Evolutionary conservation across 805 yeast genomes (phyloP).

Genomic region (Nakazawaea ambrosiae): DNA sequence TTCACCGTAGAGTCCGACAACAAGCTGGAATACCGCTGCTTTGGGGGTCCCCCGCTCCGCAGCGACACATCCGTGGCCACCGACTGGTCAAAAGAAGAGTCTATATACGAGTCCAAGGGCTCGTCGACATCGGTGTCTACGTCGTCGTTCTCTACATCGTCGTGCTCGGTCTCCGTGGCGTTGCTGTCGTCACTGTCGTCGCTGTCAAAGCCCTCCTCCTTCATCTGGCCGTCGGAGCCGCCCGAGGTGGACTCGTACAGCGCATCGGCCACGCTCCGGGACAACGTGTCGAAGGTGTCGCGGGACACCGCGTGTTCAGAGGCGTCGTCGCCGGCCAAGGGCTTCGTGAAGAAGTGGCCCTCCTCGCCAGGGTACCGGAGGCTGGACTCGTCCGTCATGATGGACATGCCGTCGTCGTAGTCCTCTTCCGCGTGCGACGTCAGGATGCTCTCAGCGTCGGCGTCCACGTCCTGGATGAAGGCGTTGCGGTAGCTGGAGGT

Average conservation of each 20-base stretch:
- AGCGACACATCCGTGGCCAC: slow-evolving; percentile 11
- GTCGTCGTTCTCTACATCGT: not conserved
- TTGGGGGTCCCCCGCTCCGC: too few species aligned
- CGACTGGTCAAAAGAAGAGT: not conserved
- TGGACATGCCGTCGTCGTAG: slow-evolving; percentile 14
- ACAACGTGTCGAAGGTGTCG: not conserved
- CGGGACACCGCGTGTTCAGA: not conserved
- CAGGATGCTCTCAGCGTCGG: slow-evolving; percentile 21
- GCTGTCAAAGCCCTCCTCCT: not conserved
- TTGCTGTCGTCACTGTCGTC: slow-evolving; percentile 9
- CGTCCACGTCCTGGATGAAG: slow-evolving; percentile 37
- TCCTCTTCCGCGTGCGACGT: slow-evolving; percentile 16
- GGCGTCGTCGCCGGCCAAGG: slow-evolving; percentile 1
- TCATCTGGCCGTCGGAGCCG: not conserved
- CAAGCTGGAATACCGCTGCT: not conserved
- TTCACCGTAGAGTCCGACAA: not conserved
- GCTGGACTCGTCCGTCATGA: slow-evolving; percentile 7
- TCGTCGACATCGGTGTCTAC: not conserved
- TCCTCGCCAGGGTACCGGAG: slow-evolving; percentile 22
- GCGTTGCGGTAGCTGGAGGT: slow-evolving; percentile 42
- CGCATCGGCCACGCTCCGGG: not conserved
- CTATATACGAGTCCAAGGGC: not conserved
- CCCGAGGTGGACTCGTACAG: not conserved
- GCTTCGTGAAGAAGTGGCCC: slow-evolving; percentile 23
- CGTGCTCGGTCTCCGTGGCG: slow-evolving; percentile 7